phyloP scores from a whole-genome alignment of 768 basidiomycete species.

The Suillus variegatus region DNA sequence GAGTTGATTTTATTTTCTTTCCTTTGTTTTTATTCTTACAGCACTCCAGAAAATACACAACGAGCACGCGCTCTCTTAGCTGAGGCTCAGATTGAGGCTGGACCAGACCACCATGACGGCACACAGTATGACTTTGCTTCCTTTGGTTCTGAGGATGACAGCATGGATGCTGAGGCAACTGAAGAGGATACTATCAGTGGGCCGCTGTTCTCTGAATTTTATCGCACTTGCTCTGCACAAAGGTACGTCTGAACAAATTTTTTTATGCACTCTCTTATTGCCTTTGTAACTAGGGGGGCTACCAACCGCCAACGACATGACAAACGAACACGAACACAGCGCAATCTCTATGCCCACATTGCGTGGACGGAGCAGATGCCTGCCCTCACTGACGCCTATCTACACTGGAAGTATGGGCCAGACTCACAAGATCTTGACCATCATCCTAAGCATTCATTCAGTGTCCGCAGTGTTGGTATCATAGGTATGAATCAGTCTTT shows the following conservation, averaged over 20 bases:
- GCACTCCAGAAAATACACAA: background rate
- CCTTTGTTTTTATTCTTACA: background rate
- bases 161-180: background rate
- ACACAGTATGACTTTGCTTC: background rate
- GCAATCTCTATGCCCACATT: background rate
- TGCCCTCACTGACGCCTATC: background rate
- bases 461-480: background rate
- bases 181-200: background rate
- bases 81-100: background rate
- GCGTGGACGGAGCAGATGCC: background rate
- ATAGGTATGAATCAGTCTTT: background rate
- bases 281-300: background rate
- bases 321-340: background rate
- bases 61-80: background rate
- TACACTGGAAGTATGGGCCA: background rate
- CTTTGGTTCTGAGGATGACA: background rate
- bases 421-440: background rate
- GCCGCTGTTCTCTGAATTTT: background rate
- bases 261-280: background rate
- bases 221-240: background rate
- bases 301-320: background rate
- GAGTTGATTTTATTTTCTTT: background rate
- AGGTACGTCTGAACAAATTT: background rate
- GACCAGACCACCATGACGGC: background rate
- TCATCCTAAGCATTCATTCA: background rate